Conservation (phyloP, 352 stramenopile genomes). For the Phytophthora pisi region DNA sequence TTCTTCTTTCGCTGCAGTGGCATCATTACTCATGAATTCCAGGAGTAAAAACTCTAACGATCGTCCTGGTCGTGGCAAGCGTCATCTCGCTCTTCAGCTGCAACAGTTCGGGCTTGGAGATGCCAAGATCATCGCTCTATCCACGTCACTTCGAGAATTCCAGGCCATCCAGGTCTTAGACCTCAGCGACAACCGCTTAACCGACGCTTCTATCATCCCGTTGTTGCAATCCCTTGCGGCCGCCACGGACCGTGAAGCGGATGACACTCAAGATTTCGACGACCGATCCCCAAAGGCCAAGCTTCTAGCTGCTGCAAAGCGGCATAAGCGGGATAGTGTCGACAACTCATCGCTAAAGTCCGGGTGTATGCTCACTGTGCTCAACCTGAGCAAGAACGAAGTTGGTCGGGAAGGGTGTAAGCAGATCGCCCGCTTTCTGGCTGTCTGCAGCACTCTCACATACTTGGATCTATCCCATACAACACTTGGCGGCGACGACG, state of each 20-base stretch:
- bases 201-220: slow-evolving; percentile 61
- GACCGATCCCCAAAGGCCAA: slow-evolving; percentile 23
- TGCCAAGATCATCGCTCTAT: slow-evolving; percentile 57
- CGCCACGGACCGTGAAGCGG: background rate
- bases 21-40: slow-evolving; percentile 44
- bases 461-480: slow-evolving; percentile 69
- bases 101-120: slow-evolving; percentile 81
- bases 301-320: slow-evolving; percentile 20
- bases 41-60: slow-evolving; percentile 31
- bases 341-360: background rate
- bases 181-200: slow-evolving; percentile 73
- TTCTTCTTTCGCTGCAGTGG: slow-evolving; percentile 44
- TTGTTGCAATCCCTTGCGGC: slow-evolving; percentile 55
- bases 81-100: slow-evolving; percentile 58
- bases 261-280: background rate
- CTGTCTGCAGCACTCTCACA: slow-evolving; percentile 46
- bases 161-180: slow-evolving; percentile 67
- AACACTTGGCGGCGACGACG: slow-evolving; percentile 42
- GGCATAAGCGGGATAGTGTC: background rate
- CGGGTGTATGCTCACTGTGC: slow-evolving; percentile 49
- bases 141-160: slow-evolving; percentile 61
- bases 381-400: slow-evolving; percentile 80
- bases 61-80: slow-evolving; percentile 47
- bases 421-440: slow-evolving; percentile 66
- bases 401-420: slow-evolving; percentile 56